Conservation (phyloP, 2,329 filamentous ascomycete genomes). For the Onygena corvina region DNA sequence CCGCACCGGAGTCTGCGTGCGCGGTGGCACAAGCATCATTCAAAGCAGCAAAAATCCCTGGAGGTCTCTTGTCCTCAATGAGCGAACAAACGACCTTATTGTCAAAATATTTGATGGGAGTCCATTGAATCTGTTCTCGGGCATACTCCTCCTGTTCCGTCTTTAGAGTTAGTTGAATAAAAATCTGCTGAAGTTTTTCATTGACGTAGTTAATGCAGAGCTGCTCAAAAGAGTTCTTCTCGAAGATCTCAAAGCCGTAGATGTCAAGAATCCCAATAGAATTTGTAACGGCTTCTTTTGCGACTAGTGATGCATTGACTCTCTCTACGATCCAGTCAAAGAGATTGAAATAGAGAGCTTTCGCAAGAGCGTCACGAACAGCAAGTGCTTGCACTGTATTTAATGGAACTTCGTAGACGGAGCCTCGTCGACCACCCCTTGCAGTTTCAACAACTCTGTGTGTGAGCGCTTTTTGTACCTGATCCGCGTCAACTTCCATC, state of each 20-base stretch:
- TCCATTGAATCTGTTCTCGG: constrained; percentile 94
- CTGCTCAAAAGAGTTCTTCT: constrained; percentile 98
- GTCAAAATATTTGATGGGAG: constrained; percentile 97
- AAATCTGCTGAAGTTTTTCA: constrained; percentile 97
- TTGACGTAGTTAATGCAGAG: constrained; percentile 99
- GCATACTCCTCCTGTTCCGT: constrained; percentile 97
- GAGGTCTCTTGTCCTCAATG: constrained; percentile 82
- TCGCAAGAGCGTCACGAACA: constrained; percentile 81
- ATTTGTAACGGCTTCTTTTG: constrained; percentile 62
- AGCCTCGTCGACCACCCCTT: constrained; percentile 53
- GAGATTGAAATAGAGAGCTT: constrained; percentile 93
- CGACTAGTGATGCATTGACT: constrained; percentile 76
- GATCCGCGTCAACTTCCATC: constrained; percentile 68
- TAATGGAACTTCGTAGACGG: constrained; percentile 61
- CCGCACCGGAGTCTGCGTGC: constrained; percentile 85
- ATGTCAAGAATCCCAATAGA: constrained; percentile 96
- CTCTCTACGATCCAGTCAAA: constrained; percentile 98
- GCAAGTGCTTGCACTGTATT: constrained; percentile 77
- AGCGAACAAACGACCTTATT: constrained; percentile 98
- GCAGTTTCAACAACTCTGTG: constrained; percentile 70
- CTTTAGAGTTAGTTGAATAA: constrained; percentile 93
- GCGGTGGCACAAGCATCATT: constrained; percentile 99
- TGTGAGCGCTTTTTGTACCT: constrained; percentile 77
- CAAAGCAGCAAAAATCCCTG: constrained; percentile 85
- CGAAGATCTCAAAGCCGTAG: constrained; percentile 98